Evolutionary conservation across 2,329 filamentous ascomycete species (phyloP), one percentile per base, ranked within the genome.

Genomic region (Geosmithia putterillii): DNA sequence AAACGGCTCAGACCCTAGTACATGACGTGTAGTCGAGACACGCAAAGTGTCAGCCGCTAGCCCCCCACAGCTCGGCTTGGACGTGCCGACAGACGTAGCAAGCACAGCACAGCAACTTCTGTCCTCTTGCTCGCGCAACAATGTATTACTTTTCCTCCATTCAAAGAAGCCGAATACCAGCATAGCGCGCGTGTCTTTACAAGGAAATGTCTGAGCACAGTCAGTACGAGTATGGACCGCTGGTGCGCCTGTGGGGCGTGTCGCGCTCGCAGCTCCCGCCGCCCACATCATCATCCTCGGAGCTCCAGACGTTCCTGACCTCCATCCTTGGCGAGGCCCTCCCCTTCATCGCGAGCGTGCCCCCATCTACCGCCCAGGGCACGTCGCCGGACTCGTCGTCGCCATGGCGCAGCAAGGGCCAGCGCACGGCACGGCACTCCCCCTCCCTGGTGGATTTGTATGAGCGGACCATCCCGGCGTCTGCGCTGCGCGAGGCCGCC

Each of bases 281-380:
- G 22, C 45, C 61, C 32, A 52, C 56, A 14, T 63, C 65, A 4
- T 52, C 59, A 2, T 45, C 57, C 4, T 61, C 67, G 22, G 64
- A 69, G 32, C 61, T 82, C 15, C 55, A 59, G 19, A 60, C 66
- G 6, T 72, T 84, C 48, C 56, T 82, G 45, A 56, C 60, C 9
- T 57, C 66, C 6, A 61, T 79, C 20, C 63, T 84, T 25, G 54
- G 61, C n/a, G 79, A 84, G 55, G 72, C 74, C 19, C 57, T 76
- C 22, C 64, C 68, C 1, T 81, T 84, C 55, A 66, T 81, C 54
- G 68, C 71, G 51, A 63, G 64, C 9, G 67, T 75, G 28, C 67
- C 76, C 7, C 67, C 72, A 19, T 48, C 54, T n/a, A n/a, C n/a
- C n/a, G n/a, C n/a, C n/a, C n/a, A n/a, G n/a, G 32, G 59, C 60